Evolutionary conservation across 2,329 filamentous ascomycete genomes (phyloP), one percentile per base, ranked within the genome.

Genomic region (Elsinoe arachidis): DNA sequence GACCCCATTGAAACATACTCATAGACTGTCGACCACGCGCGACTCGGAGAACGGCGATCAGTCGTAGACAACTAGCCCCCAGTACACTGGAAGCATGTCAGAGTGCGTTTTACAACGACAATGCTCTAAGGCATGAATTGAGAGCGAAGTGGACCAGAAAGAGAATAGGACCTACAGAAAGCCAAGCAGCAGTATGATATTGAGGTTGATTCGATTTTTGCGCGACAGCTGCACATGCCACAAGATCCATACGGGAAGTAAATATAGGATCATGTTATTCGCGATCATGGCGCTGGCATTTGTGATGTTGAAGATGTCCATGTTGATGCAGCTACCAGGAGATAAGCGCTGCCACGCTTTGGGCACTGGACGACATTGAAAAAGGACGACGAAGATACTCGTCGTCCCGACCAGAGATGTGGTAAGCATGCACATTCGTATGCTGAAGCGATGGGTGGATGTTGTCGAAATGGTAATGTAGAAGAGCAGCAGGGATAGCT

Each of bases 401-500:
- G 63, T 63, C 11, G 66, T 26, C n/a, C 68, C 67, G 35, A 73
- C 72, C 2, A 64, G 64, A 26, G 70, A 65, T 5, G 66, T 64
- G 9, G 73, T 54, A 23, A 67, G 62, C 21, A 68, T 66, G 65
- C 70, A 68, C 55, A 68, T 53, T 46, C 65, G 66, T 30, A 73
- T 69, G 34, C 62, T 64, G 55, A 58, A 58, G 19, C 57, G 61
- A 17, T 64, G 61, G 37, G 57, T 61, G 39, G 64, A 63, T 17
- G 66, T 67, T 17, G 73, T 67, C 6, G 37, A 39, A n/a, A 39
- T 39, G 26, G 70, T 68, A 19, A 68, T 60, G 58, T 74, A 74
- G 62, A 74, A 67, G 56, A 71, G 62, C 6, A 73, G 65, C 7
- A 73, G 64, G 0, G 70, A 70, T 38, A 73, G 65, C 62, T 73